Evolutionary conservation across 2,329 filamentous ascomycete species (phyloP), one percentile per base, ranked within the genome.

Genomic region (Juglanconis oblonga): DNA sequence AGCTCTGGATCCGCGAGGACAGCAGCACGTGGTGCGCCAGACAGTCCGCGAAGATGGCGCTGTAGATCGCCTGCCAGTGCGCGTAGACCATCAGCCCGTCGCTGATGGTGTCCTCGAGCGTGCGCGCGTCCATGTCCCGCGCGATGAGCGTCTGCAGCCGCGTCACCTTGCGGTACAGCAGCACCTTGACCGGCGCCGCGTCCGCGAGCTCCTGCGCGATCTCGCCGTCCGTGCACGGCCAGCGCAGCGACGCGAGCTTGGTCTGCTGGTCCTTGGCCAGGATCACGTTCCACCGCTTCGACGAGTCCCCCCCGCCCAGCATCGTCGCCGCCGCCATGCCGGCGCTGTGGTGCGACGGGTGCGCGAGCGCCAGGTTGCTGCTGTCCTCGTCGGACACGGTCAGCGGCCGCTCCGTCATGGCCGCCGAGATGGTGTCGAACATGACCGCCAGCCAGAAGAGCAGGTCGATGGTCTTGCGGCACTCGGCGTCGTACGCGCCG

Each of bases 121-220:
- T 54, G 11, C 45, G 13, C 11, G 50, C 32, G 4, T 52, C 57
- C 5, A 84, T 70, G 6, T 70, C 69, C 5, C 75, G 70, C 24
- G 69, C 70, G 52, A 67, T 61, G 11, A 61, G 49, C 47, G 66
- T 68, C 64, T 86, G 83, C 0, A 86, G 75, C n/a, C 79, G 79
- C 0, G 80, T 79, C 7, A 85, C 76, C 59, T 82, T 79, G 11
- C 84, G 79, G 65, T 81, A 87, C 3, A 86, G 75, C 2, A 86
- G 72, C 1, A 87, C 82, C 67, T 86, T 86, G 59, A 86, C 79
- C 0, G 83, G 82, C 2, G 81, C 81, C 3, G 83, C 79, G 59
- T 81, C 77, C 13, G 78, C 77, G 2, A 86, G 74, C 2, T 77
- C 70, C 29, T 77, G 71, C 3, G 80, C 76, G 1, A 83, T 81